Conservation (phyloP, 805 yeast genomes). For the Candida coleopterorum region DNA sequence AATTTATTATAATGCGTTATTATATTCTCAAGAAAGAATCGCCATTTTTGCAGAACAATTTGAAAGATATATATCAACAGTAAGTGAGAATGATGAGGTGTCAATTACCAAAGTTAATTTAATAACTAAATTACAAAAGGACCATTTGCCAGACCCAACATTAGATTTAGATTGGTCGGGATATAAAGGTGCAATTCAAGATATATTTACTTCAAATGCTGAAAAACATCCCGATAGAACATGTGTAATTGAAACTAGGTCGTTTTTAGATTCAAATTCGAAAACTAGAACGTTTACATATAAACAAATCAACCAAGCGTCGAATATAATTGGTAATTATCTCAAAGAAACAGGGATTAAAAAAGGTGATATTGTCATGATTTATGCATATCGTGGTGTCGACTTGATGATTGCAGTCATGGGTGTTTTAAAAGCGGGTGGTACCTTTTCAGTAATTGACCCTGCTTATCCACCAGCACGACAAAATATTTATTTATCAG, state of each 20-base stretch:
- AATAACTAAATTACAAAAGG: slow-evolving; percentile 60
- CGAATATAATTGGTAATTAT: slow-evolving; percentile 89
- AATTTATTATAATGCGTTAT: slow-evolving; percentile 68
- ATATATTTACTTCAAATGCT: slow-evolving; percentile 87
- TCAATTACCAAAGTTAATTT: slow-evolving; percentile 60
- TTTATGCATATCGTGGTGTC: slow-evolving; percentile 96
- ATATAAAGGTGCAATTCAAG: slow-evolving; percentile 94
- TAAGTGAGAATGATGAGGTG: slow-evolving; percentile 32
- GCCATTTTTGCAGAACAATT: slow-evolving; percentile 70
- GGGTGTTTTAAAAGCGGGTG: slow-evolving; percentile 98
- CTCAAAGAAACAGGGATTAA: slow-evolving; percentile 74
- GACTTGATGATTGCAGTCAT: slow-evolving; percentile 94
- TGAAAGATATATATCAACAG: slow-evolving; percentile 40
- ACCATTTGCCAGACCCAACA: slow-evolving; percentile 81
- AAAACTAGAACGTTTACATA: slow-evolving; percentile 75
- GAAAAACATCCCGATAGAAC: slow-evolving; percentile 76
- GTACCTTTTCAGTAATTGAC: slow-evolving; percentile 96
- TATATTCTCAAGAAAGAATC: slow-evolving; percentile 69
- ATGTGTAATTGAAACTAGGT: slow-evolving; percentile 90
- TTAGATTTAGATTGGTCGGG: slow-evolving; percentile 83
- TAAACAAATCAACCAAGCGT: slow-evolving; percentile 84
- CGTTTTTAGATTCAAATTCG: slow-evolving; percentile 49
- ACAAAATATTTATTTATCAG: slow-evolving; percentile 88
- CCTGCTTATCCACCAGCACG: slow-evolving; percentile 99
- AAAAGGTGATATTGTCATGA: slow-evolving; percentile 94